Percentiles rank a stretch among this genome's conserved stretches.
Conservation (phyloP, 2,329 filamentous ascomycete species). For the Cryoendolithus antarcticus region DNA sequence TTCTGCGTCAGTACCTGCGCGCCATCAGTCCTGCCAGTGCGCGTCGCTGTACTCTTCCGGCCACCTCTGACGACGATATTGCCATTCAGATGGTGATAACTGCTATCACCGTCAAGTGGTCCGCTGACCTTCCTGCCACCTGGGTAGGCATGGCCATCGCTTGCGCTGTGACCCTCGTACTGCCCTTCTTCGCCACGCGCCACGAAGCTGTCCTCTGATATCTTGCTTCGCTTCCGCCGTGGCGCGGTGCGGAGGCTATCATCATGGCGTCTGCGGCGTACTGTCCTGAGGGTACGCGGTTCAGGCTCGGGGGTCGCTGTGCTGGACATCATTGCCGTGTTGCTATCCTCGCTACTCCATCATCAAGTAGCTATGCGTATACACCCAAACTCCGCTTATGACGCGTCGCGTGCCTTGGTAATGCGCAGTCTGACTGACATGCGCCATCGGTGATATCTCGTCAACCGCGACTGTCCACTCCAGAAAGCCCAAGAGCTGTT, state of each 20-base stretch:
- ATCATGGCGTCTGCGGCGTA: slow-evolving; percentile 10
- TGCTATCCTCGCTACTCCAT: no score
- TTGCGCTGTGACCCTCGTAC: slow-evolving; percentile 2
- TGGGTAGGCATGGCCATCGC: slow-evolving; percentile 13
- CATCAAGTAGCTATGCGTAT: no score
- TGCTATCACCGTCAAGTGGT: neutral
- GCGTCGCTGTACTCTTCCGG: slow-evolving; percentile 16
- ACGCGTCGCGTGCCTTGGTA: no score
- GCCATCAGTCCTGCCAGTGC: slow-evolving; percentile 18
- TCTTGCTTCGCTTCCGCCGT: slow-evolving; percentile 35
- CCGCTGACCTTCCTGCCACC: slow-evolving; percentile 6
- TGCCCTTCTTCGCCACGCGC: slow-evolving; percentile 9
- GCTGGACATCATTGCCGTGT: no score
- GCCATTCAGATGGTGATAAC: slow-evolving; percentile 6
- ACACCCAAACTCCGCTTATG: no score
- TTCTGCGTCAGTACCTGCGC: slow-evolving; percentile 54
- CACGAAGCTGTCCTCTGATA: slow-evolving; percentile 30
- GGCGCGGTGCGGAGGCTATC: slow-evolving; percentile 30
- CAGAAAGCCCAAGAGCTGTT: no score
- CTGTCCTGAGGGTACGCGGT: no score
- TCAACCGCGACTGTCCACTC: no score
- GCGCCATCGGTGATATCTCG: no score
- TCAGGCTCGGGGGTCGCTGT: no score
- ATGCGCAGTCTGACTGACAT: neutral
- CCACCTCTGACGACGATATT: slow-evolving; percentile 13